These are phyloP conservation scores for Leccinum olivaceopallidum DNA, from an alignment of 768 basidiomycete genomes.

Conservation along the genomic window DNA sequence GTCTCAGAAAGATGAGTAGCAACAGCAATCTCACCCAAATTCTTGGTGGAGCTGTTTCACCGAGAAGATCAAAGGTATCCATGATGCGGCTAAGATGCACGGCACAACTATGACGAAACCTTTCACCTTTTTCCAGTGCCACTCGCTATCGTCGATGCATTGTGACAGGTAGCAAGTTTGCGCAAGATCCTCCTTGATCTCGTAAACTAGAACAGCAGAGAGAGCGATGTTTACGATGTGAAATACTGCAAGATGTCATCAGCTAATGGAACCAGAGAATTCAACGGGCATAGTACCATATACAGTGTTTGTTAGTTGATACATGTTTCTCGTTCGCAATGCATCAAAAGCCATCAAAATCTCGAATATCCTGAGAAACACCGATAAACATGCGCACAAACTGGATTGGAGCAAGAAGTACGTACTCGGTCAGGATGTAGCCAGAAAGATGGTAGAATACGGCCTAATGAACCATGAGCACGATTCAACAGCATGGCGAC, in stretches of 20 bases:
- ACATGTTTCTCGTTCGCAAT: constrained; percentile 72
- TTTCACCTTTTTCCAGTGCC: constrained; percentile 58
- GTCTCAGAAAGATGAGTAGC: neutral
- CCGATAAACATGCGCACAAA: constrained; percentile 3
- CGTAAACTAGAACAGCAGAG: constrained; percentile 71
- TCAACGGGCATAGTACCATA: constrained; percentile 38
- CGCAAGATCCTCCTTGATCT: constrained; percentile 60
- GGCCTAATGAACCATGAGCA: constrained; percentile 45
- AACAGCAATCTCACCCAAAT: constrained; percentile 62
- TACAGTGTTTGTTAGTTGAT: constrained; percentile 61
- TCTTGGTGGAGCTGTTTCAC: constrained; percentile 71
- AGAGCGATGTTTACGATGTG: constrained; percentile 71
- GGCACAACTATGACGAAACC: constrained; percentile 75
- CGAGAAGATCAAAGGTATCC: constrained; percentile 69
- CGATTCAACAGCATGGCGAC: neutral
- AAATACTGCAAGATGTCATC: constrained; percentile 48
- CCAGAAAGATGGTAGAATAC: constrained; percentile 82
- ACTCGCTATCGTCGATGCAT: constrained; percentile 49
- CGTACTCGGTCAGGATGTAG: constrained; percentile 78
- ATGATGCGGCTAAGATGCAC: constrained; percentile 63
- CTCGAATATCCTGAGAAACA: constrained; percentile 65
- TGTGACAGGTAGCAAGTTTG: constrained; percentile 32
- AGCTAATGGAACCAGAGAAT: constrained; percentile 2
- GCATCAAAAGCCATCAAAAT: constrained; percentile 81
- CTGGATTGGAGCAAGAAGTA: constrained; percentile 19